Evolutionary conservation across 805 yeast species (phyloP), one percentile per base, ranked within the genome.

Genomic region (Yamadazyma kitorensis): DNA sequence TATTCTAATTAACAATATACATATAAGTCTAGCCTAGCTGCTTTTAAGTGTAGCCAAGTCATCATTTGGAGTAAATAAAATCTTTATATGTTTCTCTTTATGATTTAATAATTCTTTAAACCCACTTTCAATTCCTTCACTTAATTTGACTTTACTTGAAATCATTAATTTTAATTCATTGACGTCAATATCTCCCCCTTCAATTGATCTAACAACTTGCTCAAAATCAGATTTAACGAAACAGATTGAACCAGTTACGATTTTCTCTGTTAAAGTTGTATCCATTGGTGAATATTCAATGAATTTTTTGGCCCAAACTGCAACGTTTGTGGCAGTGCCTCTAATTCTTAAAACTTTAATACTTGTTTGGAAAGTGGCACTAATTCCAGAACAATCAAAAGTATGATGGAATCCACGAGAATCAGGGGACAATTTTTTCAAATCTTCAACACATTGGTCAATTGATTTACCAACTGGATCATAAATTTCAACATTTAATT

Each of bases 301-400:
- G 6, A 77, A 69, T 23, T 66, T 59, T 29, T 68, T 64, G 14
- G 80, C 77, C 82, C 83, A 80, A 27, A 80, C 74, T 4, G 86
- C 86, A 36, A 80, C 71, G 52, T 79, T 80, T 19, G 76, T 74
- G n/a, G 78, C 73, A 2, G 64, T 61, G 28, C 86, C 86, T 41
- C 74, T 67, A 5, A 75, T 70, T 1, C 70, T 59, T 6, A 76
- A 55, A 4, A 76, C 74, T 24, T 59, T 61, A 24, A 80, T 51
- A 3, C 76, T 74, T 4, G 80, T 65, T 29, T 64, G 65, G 34
- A 74, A 68, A 9, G 84, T 79, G 6, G 68, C 65, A 33, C 67
- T 72, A 7, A 76, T 55, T 14, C 82, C 82, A 2, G 79, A 71
- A 45, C 78, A 72, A 46, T 76, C 82, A 48, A 63, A 76, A 2